A percentile compares a stretch with the other conserved stretches of the same genome.
phyloP scores from a whole-genome alignment of 2,329 filamentous ascomycete species.

The Fusarium drepaniforme region DNA sequence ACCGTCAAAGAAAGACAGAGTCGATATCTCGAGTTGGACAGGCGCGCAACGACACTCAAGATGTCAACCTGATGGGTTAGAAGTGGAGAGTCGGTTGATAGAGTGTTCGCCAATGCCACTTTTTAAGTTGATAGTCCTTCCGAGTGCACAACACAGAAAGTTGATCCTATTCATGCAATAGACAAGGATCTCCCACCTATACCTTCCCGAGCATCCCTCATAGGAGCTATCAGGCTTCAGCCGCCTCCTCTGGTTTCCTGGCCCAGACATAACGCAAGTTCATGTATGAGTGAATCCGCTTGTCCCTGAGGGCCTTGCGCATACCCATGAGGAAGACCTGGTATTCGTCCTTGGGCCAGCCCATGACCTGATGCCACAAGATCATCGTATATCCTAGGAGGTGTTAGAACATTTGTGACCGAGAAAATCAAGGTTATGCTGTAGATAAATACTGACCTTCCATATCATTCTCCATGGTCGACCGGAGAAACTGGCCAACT shows the following conservation, averaged over 20 bases:
- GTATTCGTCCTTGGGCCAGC: conserved; percentile 18
- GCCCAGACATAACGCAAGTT: conserved; percentile 25
- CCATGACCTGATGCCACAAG: conserved; percentile 12
- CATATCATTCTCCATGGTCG: conserved; percentile 26
- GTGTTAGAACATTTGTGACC: neutral
- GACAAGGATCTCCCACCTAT: neutral
- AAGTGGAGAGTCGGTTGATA: neutral
- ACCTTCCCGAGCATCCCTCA: neutral
- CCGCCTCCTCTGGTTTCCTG: neutral
- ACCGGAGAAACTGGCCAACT: conserved; percentile 12
- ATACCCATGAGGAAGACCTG: conserved; percentile 14
- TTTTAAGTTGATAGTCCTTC: neutral
- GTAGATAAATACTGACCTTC: neutral
- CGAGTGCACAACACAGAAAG: neutral
- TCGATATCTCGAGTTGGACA: conserved; percentile 1
- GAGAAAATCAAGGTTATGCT: neutral
- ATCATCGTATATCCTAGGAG: conserved; percentile 19
- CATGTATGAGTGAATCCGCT: conserved; percentile 17
- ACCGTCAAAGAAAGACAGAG: conserved; percentile 36
- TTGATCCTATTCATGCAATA: neutral
- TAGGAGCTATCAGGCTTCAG: neutral
- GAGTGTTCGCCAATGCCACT: neutral
- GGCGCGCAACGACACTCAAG: conserved; percentile 7
- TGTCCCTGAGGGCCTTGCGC: conserved; percentile 15
- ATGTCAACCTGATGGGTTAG: conserved; percentile 36